phyloP scores from a whole-genome alignment of 257 asterid genomes.

The Rhazya stricta region DNA sequence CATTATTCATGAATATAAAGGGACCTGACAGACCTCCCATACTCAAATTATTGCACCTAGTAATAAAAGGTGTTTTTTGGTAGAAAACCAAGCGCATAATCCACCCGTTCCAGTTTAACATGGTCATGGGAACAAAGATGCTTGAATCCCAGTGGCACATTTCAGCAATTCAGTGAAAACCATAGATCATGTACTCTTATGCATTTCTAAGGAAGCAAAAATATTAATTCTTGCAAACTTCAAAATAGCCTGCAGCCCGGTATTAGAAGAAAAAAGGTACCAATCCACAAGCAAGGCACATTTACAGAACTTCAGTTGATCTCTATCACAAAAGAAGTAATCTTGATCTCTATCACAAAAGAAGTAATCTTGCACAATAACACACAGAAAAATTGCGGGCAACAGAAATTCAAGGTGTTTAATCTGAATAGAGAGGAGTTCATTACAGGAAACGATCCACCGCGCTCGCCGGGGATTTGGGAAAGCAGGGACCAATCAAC shows the following conservation, averaged over 20 bases:
- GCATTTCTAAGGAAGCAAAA: neutral
- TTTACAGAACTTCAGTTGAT: neutral
- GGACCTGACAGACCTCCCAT: neutral
- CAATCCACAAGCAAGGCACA: neutral
- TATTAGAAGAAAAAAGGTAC: neutral
- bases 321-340: neutral
- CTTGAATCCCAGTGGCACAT: neutral
- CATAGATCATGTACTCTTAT: neutral
- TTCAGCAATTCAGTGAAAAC: neutral
- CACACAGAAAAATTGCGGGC: neutral
- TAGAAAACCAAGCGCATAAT: neutral
- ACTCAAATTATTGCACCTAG: neutral
- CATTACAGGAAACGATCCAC: constrained; percentile 93
- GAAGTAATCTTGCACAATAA: neutral
- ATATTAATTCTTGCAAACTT: neutral
- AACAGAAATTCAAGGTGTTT: neutral
- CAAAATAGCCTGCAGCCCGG: neutral
- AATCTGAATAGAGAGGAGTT: constrained; percentile 7
- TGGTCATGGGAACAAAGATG: neutral
- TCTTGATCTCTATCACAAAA: neutral
- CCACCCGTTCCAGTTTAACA: neutral
- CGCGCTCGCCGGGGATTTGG: constrained; percentile 76
- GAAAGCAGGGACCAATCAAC: constrained; percentile 90
- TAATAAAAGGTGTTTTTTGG: neutral
- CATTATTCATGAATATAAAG: neutral